phyloP scores from a whole-genome alignment of 2,329 filamentous ascomycete species.

The Epichloe festucae region DNA sequence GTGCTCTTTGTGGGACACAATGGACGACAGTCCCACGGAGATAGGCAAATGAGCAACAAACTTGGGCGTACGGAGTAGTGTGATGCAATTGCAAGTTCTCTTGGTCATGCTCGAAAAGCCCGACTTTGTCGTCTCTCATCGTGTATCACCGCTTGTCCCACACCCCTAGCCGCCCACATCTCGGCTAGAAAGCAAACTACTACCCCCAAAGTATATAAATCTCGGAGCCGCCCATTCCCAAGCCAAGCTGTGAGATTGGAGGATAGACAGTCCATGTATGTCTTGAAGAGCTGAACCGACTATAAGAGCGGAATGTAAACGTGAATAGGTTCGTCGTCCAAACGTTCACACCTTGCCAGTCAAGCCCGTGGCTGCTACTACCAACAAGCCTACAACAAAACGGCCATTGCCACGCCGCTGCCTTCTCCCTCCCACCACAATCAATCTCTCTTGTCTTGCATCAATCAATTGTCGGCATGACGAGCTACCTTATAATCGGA shows the following conservation, averaged over 20 bases:
- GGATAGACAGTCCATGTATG: background rate
- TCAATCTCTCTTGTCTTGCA: too few species aligned
- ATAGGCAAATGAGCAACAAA: background rate
- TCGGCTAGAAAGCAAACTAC: background rate
- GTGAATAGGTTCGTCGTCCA: background rate
- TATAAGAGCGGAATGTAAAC: background rate
- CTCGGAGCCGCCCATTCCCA: constrained; percentile 2
- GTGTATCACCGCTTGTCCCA: background rate
- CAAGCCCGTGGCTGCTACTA: background rate
- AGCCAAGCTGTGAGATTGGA: background rate
- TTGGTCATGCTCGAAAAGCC: background rate
- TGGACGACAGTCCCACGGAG: background rate
- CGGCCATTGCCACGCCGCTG: too few species aligned
- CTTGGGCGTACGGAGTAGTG: background rate
- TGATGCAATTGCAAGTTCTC: background rate
- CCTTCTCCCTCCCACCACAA: too few species aligned
- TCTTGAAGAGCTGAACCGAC: background rate
- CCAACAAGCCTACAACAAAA: too few species aligned
- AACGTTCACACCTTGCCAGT: background rate
- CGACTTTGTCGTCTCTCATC: background rate
- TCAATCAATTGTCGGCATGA: constrained; percentile 3
- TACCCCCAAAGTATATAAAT: constrained; percentile 7
- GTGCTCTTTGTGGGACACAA: background rate
- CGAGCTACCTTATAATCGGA: constrained; percentile 24
- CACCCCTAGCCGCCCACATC: background rate